phyloP scores from a whole-genome alignment of 2,329 filamentous ascomycete species.

The Cordyceps cateniannulata region DNA sequence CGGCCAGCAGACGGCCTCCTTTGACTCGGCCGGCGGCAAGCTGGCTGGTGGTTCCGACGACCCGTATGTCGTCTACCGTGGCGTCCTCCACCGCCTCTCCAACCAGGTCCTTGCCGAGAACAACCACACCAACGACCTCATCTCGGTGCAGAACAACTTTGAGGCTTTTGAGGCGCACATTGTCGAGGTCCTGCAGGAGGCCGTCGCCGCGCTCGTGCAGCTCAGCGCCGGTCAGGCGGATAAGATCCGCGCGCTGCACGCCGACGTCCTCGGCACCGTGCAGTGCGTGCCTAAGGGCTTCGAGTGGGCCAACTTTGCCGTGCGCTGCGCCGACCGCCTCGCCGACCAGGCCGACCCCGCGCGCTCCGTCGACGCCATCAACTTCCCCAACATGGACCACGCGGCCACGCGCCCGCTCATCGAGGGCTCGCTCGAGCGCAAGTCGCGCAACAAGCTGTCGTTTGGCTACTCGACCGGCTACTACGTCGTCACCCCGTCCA shows the following conservation, averaged over 20 bases:
- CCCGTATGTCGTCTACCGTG: slow-evolving; percentile 80
- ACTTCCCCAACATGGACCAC: slow-evolving; percentile 88
- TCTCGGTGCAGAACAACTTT: slow-evolving; percentile 88
- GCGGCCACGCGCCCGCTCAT: slow-evolving; percentile 72
- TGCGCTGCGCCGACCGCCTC: slow-evolving; percentile 64
- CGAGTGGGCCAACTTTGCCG: slow-evolving; percentile 83
- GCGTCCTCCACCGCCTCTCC: slow-evolving; percentile 75
- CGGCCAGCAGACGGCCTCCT: slow-evolving; percentile 75
- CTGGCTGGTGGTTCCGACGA: slow-evolving; percentile 63
- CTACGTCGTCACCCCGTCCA: slow-evolving; percentile 84
- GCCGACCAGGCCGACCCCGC: slow-evolving; percentile 71
- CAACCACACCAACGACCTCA: slow-evolving; percentile 85
- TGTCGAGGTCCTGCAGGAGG: slow-evolving; percentile 73
- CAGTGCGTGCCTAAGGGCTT: slow-evolving; percentile 78
- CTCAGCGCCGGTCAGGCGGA: slow-evolving; percentile 76
- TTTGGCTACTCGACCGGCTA: slow-evolving; percentile 74
- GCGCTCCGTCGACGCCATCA: slow-evolving; percentile 65
- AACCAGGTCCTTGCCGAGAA: slow-evolving; percentile 94
- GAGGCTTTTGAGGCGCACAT: slow-evolving; percentile 81
- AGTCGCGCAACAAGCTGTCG: slow-evolving; percentile 76
- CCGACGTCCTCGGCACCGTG: slow-evolving; percentile 70
- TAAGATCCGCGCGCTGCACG: slow-evolving; percentile 72
- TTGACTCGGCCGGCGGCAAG: slow-evolving; percentile 68
- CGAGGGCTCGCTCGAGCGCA: slow-evolving; percentile 83
- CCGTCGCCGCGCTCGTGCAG: slow-evolving; percentile 76